Conservation (phyloP, 371 early-diverging fungal species). For the Funneliformis caledonium region DNA sequence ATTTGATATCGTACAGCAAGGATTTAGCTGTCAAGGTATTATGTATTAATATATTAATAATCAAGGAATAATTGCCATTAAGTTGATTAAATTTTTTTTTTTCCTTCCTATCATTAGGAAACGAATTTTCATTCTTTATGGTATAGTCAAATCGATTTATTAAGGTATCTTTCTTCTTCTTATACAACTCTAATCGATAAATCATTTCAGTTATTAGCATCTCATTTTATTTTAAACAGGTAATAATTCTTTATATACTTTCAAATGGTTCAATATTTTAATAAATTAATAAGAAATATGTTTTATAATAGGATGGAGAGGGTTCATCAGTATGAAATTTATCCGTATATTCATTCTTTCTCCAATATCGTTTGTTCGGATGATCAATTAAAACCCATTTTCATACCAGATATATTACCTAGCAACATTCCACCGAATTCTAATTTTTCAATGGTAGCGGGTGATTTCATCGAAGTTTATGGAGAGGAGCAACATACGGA, state of each 20-base stretch:
- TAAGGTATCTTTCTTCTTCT: neutral
- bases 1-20: constrained; percentile 78
- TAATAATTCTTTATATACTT: constrained; percentile 30
- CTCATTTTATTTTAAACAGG: constrained; percentile 88
- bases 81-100: neutral
- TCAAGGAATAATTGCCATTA: neutral
- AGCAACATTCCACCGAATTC: constrained; percentile 65
- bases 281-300: neutral
- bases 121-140: constrained; percentile 83
- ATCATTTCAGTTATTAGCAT: constrained; percentile 69
- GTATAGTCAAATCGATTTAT: constrained; percentile 44
- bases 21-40: constrained; percentile 82
- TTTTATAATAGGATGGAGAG: constrained; percentile 44
- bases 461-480: constrained; percentile 94
- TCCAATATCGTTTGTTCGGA: constrained; percentile 71
- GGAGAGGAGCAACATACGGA: constrained; percentile 61
- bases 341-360: constrained; percentile 90
- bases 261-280: neutral
- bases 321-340: constrained; percentile 67
- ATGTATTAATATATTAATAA: neutral
- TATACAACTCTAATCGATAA: neutral
- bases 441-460: constrained; percentile 95
- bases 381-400: constrained; percentile 68
- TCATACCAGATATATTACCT: constrained; percentile 85
- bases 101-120: constrained; percentile 51